These are phyloP conservation scores for Ogataea wickerhamii DNA, from an alignment of 805 yeast species.

Conservation along the genomic window DNA sequence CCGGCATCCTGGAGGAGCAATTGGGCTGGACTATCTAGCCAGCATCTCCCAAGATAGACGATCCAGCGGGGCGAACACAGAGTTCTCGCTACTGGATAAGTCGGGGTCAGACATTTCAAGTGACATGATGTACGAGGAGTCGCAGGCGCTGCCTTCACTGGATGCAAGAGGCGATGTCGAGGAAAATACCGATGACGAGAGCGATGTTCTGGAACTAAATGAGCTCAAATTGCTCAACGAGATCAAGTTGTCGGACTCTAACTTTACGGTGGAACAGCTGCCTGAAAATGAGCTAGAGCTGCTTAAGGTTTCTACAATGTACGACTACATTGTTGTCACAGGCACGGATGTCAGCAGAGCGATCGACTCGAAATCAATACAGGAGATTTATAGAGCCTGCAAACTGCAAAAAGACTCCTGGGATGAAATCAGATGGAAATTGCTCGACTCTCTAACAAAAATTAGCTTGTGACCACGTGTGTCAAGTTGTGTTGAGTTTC, in stretches of 20 bases:
- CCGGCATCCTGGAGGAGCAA: constrained; percentile 90
- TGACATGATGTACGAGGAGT: constrained; percentile 11
- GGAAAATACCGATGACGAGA: constrained; percentile 10
- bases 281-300: constrained; percentile 34
- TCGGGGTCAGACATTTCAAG: constrained; percentile 16
- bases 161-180: constrained; percentile 9
- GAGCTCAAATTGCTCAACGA: constrained; percentile 21
- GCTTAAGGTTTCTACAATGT: constrained; percentile 33
- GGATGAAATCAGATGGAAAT: constrained; percentile 27
- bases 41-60: constrained; percentile 5
- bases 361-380: constrained; percentile 14
- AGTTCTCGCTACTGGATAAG: constrained; percentile 12
- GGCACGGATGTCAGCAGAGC: constrained; percentile 12
- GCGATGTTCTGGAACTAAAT: constrained; percentile 13
- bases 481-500: too few relatives aligned
- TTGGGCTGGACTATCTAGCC: constrained; percentile 51
- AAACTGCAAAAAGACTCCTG: constrained; percentile 24
- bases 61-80: constrained; percentile 12
- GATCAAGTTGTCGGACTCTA: constrained; percentile 26
- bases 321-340: constrained; percentile 32
- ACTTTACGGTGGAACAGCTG: constrained; percentile 19
- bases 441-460: constrained; percentile 18
- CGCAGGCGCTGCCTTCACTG: background rate
- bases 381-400: constrained; percentile 20
- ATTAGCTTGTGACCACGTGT: constrained; percentile 8